A percentile compares a stretch with the other conserved stretches of the same genome.
Evolutionary conservation across 768 basidiomycete genomes (phyloP).

Genomic region (Podaxis sp.): DNA sequence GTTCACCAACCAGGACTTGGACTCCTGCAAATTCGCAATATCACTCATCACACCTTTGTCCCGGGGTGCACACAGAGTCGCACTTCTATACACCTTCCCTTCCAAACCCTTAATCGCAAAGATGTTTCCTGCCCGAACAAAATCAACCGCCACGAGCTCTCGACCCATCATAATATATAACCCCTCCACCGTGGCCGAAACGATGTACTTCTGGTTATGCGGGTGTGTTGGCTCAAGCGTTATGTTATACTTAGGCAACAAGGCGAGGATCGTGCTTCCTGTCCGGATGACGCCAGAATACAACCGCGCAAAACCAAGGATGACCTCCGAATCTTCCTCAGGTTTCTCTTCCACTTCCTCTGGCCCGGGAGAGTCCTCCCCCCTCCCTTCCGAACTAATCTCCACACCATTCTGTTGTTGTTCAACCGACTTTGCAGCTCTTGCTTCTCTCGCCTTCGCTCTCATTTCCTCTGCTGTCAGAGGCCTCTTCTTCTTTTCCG

Average conservation of each 20-base stretch:
- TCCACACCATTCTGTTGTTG: constrained; percentile 17
- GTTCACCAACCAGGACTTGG: constrained; percentile 68
- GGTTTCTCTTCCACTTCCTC: constrained; percentile 25
- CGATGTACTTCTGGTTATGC: constrained; percentile 63
- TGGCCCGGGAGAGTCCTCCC: constrained; percentile 6
- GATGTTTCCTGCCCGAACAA: constrained; percentile 88
- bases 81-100: constrained; percentile 87
- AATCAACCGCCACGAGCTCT: constrained; percentile 81
- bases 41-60: constrained; percentile 38
- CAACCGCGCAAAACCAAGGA: constrained; percentile 91
- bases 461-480: constrained; percentile 86
- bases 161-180: constrained; percentile 98
- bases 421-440: constrained; percentile 31
- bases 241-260: constrained; percentile 86
- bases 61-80: constrained; percentile 78
- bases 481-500: constrained; percentile 78
- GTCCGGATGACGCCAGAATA: constrained; percentile 84
- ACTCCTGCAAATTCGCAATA: constrained; percentile 29
- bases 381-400: constrained; percentile 14
- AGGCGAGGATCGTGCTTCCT: constrained; percentile 64
- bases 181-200: constrained; percentile 62
- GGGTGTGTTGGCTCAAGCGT: constrained; percentile 63
- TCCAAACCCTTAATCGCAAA: constrained; percentile 91
- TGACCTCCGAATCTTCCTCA: constrained; percentile 51
- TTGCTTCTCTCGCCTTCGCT: constrained; percentile 55